Conservation (phyloP, 169 alveolate species). For the Plasmodium inui region DNA sequence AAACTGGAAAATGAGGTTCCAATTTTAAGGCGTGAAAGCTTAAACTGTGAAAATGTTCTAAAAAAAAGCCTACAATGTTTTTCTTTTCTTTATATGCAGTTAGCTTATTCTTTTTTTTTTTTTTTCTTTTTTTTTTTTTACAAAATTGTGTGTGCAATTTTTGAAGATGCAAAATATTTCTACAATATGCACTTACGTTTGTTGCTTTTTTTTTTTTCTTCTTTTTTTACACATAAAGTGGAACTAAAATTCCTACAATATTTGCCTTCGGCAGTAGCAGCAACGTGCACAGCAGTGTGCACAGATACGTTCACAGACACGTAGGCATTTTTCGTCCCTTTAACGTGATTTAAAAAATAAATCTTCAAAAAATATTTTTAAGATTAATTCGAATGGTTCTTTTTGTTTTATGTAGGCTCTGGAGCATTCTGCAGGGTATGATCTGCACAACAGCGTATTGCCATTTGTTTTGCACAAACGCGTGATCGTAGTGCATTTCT, state of each 20-base stretch:
- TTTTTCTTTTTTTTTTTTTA: slow-evolving; percentile 1
- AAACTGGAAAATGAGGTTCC: slow-evolving; percentile 7
- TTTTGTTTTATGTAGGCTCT: neutral
- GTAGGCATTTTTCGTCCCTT: neutral
- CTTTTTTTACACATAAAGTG: slow-evolving; percentile 12
- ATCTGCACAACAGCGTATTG: neutral
- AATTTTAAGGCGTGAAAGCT: neutral
- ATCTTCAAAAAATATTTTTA: neutral
- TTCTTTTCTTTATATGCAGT: neutral
- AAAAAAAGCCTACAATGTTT: neutral
- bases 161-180: slow-evolving; percentile 48
- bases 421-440: neutral
- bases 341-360: neutral
- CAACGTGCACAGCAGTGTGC: neutral
- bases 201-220: slow-evolving; percentile 12
- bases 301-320: neutral
- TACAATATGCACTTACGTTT: slow-evolving; percentile 53
- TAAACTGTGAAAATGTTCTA: neutral
- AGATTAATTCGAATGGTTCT: neutral
- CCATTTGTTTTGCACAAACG: slow-evolving; percentile 8
- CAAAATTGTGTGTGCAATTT: slow-evolving; percentile 46
- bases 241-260: slow-evolving; percentile 4
- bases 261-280: neutral
- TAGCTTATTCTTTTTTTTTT: neutral
- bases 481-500: neutral